Evolutionary conservation across 441 rosid genomes (phyloP).

Genomic region (Theobroma grandiflorum): DNA sequence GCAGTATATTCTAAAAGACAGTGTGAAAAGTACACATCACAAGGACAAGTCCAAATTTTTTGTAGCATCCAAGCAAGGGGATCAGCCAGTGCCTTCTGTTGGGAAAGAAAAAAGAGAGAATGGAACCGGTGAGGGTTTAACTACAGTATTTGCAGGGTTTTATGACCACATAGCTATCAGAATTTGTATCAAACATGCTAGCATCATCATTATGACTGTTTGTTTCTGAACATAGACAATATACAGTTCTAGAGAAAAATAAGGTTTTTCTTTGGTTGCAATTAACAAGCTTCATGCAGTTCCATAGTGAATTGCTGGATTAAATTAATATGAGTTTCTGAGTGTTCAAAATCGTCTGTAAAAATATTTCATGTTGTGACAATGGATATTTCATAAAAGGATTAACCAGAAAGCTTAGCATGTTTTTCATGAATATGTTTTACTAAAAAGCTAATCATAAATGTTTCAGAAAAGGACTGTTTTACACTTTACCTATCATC

Average conservation of each 20-base stretch:
- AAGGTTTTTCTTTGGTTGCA: background rate
- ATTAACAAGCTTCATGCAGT: background rate
- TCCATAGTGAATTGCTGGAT: background rate
- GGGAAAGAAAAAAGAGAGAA: conserved; percentile 45
- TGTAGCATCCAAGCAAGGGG: conserved; percentile 45
- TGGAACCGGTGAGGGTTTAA: conserved; percentile 43
- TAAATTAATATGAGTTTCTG: conserved; percentile 10
- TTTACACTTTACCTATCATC: background rate
- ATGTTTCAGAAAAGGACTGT: conserved; percentile 7
- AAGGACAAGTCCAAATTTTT: conserved; percentile 43
- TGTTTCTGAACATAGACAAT: background rate
- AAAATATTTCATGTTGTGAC: background rate
- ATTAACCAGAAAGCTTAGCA: background rate
- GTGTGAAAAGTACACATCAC: conserved; percentile 39
- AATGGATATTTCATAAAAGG: conserved; percentile 4
- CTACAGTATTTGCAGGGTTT: background rate
- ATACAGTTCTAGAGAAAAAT: background rate
- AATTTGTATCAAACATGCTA: background rate
- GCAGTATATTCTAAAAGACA: conserved; percentile 59
- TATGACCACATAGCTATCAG: background rate
- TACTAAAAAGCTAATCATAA: background rate
- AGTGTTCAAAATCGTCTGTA: background rate
- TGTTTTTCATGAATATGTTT: conserved; percentile 15
- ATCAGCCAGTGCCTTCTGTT: conserved; percentile 40
- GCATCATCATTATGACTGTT: background rate